Evolutionary conservation across 441 rosid species (phyloP), one percentile per base, ranked within the genome.

Genomic region (Sinapis alba): DNA sequence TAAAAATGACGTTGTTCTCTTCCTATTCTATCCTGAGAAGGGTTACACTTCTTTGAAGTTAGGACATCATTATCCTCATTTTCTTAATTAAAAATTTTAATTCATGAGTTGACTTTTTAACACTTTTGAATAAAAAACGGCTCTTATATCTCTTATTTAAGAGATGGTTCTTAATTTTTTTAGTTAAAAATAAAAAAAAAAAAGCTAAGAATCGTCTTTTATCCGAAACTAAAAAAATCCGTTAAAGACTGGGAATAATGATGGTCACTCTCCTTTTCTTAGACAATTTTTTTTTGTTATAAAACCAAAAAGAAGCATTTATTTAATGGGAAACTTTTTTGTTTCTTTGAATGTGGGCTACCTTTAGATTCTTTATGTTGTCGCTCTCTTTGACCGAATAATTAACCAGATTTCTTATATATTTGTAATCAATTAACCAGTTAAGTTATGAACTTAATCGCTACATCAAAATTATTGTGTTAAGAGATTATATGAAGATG

Each of bases 311-410:
- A 7, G 6, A 45, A 6, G 7, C 11, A 27, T 32, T 58, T 68
- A 16, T 32, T 21, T 34, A 15, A 68, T 4, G 41, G 0, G 3
- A 18, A 34, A 23, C 19, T 30, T 59, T 66, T n/a, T 59, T 59
- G 3, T 24, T 59, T 60, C 68, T 67, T 67, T 74, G 68, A 47
- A 60, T 67, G 73, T 68, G 41, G 68, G 68, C 56, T 60, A 60
- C 45, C 73, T 75, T 68, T 68, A 60, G 45, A 34, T 68, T 68
- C 62, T 67, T 75, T 68, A 32, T 67, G 73, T 0, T 50, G 68
- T 68, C 73, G 45, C 68, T 68, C 68, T 75, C 78, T 60, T 75
- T 75, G 73, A 75, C 73, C 62, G 23, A 67, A 67, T 34, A 58
- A n/a, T 28, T 57, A 63, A 50, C 18, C 51, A n/a, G 51, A 13